Evolutionary conservation across 371 early-diverging fungal genomes (phyloP).

Genomic region (Apophysomyces elegans): DNA sequence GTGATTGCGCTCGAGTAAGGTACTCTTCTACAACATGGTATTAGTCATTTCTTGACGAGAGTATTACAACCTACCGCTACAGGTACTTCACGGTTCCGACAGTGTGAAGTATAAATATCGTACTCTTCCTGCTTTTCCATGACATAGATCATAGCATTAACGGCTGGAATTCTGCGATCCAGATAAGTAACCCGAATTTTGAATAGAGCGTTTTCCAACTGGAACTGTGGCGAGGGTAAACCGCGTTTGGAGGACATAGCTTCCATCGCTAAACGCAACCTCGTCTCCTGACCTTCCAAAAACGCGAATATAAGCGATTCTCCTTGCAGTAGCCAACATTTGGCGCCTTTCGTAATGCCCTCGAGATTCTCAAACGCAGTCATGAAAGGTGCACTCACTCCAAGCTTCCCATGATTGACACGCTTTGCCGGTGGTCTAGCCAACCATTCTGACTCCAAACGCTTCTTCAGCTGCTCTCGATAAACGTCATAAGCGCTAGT

Average conservation of each 20-base stretch:
- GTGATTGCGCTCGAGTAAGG: slow-evolving; percentile 30
- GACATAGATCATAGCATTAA: slow-evolving; percentile 58
- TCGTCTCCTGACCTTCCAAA: neutral
- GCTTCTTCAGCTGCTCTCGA: slow-evolving; percentile 23
- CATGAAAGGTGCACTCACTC: slow-evolving; percentile 67
- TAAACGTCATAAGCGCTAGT: slow-evolving; percentile 57
- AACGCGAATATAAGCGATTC: neutral
- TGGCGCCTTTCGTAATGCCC: neutral
- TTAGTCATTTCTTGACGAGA: neutral
- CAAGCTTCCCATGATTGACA: slow-evolving; percentile 67
- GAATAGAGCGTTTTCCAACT: slow-evolving; percentile 40
- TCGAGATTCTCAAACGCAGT: slow-evolving; percentile 47
- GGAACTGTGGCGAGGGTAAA: neutral
- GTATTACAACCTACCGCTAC: neutral
- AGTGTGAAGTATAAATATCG: slow-evolving; percentile 3
- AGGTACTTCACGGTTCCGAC: neutral
- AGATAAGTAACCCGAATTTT: slow-evolving; percentile 54
- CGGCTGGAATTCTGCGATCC: slow-evolving; percentile 50
- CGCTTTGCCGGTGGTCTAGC: slow-evolving; percentile 75
- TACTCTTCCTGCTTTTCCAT: slow-evolving; percentile 35
- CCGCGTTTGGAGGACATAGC: neutral
- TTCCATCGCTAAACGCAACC: neutral
- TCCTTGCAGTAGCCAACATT: neutral
- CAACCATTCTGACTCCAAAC: slow-evolving; percentile 48
- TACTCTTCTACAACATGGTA: slow-evolving; percentile 9